These are phyloP conservation scores for Leccinum pellstonianum DNA, from an alignment of 768 basidiomycete species.

Conservation along the genomic window DNA sequence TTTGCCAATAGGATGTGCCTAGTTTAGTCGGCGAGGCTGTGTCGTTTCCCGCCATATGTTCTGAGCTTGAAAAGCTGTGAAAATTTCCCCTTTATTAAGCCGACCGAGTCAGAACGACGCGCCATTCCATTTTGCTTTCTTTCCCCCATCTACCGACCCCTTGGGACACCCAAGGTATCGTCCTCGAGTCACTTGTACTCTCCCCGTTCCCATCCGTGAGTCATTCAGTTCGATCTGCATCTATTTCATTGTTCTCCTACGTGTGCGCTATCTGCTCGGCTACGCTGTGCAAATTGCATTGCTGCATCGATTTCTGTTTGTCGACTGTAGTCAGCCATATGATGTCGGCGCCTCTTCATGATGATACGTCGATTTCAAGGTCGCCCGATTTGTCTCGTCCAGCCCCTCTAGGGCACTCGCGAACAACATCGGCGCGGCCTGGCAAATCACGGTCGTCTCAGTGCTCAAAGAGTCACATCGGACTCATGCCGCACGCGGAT, in stretches of 20 bases:
- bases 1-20: constrained; percentile 4
- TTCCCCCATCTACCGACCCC: constrained; percentile 20
- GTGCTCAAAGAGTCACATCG: constrained; percentile 24
- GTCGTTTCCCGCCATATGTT: constrained; percentile 26
- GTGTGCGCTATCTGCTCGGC: constrained; percentile 26
- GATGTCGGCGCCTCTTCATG: constrained; percentile 10
- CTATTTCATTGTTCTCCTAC: constrained; percentile 31
- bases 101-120: constrained; percentile 25
- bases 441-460: constrained; percentile 22
- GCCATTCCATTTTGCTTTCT: constrained; percentile 8
- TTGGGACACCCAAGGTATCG: constrained; percentile 21
- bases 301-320: constrained; percentile 28
- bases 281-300: constrained; percentile 18
- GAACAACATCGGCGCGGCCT: constrained; percentile 31
- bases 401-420: constrained; percentile 27
- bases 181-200: constrained; percentile 26
- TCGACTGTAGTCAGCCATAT: constrained; percentile 28
- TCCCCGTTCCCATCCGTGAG: constrained; percentile 23
- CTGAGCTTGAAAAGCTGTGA: constrained; percentile 40
- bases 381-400: constrained; percentile 36
- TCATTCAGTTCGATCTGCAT: constrained; percentile 26
- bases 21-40: constrained; percentile 19
- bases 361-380: constrained; percentile 22
- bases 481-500: constrained; percentile 21
- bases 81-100: constrained; percentile 30